Evolutionary conservation across 805 yeast species (phyloP), one percentile per base, ranked within the genome.

Genomic region (Teunomyces gatunensis): DNA sequence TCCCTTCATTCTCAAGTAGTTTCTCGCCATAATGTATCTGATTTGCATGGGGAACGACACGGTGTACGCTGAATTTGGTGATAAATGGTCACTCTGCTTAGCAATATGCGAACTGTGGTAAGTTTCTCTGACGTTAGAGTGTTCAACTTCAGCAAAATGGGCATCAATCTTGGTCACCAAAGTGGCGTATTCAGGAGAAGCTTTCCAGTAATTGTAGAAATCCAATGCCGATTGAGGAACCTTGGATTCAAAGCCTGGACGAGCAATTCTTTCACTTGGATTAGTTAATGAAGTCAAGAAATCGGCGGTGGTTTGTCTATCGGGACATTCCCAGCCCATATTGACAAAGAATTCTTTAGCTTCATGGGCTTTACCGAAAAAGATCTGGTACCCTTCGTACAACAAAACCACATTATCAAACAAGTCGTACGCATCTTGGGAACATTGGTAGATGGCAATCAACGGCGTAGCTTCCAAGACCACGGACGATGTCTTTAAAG

Each of bases 391-490:
- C 53, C 88, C 88, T 47, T 71, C 71, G 59, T 84, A 83, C 28
- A 83, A 60, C 11, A 83, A 77, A 9, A 80, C 69, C n/a, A 81
- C 81, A 51, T 79, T 75, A 64, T 83, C 87, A 56, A 83, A 83
- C 53, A 77, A 67, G 34, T 78, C 71, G 60, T 81, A 84, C 40
- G 83, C 81, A 50, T 77, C 80, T 63, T 83, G 84, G 50, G 85
- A 80, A 39, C 87, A 85, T 63, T 83, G 89, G 58, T 84, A 84
- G 53, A 83, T 80, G 30, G 87, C 82, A 47, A 83, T 82, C 51
- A 83, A 64, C 11, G 85, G 81, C n/a, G 85, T 74, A 9, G 78
- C 68, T 40, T 79, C 73, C 51, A 78, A 65, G 61, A 82, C 63
- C 30, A 72, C 65, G 4, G 89, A 83, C 12, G 79, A 68, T 2